Evolutionary conservation across 2,329 filamentous ascomycete species (phyloP).

Genomic region (Colletotrichum caudatum): DNA sequence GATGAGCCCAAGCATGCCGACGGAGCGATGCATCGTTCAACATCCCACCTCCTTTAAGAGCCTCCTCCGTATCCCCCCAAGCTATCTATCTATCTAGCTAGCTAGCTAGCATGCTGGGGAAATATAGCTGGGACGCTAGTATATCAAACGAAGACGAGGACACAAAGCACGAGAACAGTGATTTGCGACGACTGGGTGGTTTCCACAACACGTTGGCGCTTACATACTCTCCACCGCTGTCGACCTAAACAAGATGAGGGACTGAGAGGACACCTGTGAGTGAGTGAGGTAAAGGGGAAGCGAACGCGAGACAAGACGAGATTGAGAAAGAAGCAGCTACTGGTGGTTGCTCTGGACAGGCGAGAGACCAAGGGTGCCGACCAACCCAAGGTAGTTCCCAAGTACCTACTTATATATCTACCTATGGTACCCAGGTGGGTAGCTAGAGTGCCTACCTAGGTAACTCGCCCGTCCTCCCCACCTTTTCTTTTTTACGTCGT

Average conservation of each 20-base stretch:
- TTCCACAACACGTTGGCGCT: too few relatives aligned
- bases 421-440: too few relatives aligned
- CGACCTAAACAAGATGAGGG: too few relatives aligned
- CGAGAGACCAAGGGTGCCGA: background rate
- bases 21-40: background rate
- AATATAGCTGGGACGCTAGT: too few relatives aligned
- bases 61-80: background rate
- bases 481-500: constrained; percentile 24
- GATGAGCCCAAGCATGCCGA: background rate
- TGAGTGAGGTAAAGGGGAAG: too few relatives aligned
- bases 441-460: too few relatives aligned
- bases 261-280: too few relatives aligned
- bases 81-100: too few relatives aligned
- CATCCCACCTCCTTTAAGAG: background rate
- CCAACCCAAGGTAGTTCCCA: too few relatives aligned
- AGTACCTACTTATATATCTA: background rate
- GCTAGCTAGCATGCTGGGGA: background rate
- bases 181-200: background rate
- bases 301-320: background rate
- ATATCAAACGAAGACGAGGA: background rate
- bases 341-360: background rate
- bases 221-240: too few relatives aligned
- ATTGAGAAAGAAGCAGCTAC: background rate
- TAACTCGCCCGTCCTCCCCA: background rate
- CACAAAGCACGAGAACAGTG: background rate